Evolutionary conservation across 1,284 basidiomycete genomes (phyloP), one percentile per base, ranked within the genome.

Genomic region (Abortiporus biennis): DNA sequence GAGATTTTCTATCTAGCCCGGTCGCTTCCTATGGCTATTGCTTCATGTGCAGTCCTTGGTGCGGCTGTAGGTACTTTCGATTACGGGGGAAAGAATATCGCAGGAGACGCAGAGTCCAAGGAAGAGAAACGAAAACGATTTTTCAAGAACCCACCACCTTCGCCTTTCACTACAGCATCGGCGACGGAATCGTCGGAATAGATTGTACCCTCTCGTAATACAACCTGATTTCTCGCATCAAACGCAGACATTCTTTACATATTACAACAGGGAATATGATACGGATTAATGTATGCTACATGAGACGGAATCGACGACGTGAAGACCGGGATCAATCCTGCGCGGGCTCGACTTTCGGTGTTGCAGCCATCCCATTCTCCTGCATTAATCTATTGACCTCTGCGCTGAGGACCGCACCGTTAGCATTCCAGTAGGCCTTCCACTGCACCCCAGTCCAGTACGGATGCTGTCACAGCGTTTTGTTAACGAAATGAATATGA

Each of bases 51-150:
- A 4, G 73, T 87, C 42, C 70, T 95, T 44, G 92, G 86, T 43
- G 80, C 83, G 5, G 72, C 85, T 11, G 78, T 94, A 57, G 93
- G 91, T 33, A 78, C 82, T 31, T 92, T 89, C 59, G 85, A 93
- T 55, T 90, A 86, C 51, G 79, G 86, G 39, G 91, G 92, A 45
- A 71, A 74, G 49, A 55, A 49, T 22, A 62, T 87, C 43, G 61
- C 66, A 15, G 77, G 77, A 29, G 51, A 64, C 45, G 55, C 63
- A 37, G 65, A 69, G 46, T 57, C 62, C 29, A 62, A 64, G 48
- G 81, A 84, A 53, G 84, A 85, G 61, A 77, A 67, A 49, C 72
- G 80, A 53, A 76, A 67, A 63, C 72, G 65, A 22, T 89, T 89
- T 65, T 89, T 89, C 71, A 89, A 89, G 61, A 71, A 69, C 49